A percentile compares a stretch with the other conserved stretches of the same genome.
These are phyloP conservation scores for Taiozyma onychis DNA, from an alignment of 1,139 yeast genomes.

Conservation along the genomic window DNA sequence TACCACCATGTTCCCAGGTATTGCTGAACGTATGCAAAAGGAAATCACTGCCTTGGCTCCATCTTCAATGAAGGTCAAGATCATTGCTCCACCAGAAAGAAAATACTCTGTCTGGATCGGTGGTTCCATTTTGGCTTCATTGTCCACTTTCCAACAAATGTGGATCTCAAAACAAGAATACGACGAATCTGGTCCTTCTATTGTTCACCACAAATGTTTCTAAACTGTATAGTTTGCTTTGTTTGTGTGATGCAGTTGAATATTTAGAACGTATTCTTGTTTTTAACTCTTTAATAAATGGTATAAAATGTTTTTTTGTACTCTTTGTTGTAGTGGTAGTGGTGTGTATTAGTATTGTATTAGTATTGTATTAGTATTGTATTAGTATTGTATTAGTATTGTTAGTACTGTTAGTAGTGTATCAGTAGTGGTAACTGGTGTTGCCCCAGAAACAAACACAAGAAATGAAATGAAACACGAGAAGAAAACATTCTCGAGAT, in stretches of 20 bases:
- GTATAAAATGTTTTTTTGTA: background rate
- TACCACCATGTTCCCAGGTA: conserved; percentile 99
- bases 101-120: conserved; percentile 99
- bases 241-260: conserved; percentile 8
- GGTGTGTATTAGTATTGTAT: too few relatives aligned
- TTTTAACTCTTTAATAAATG: background rate
- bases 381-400: too few relatives aligned
- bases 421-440: too few relatives aligned
- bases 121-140: conserved; percentile 98
- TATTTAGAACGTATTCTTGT: background rate
- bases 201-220: conserved; percentile 99
- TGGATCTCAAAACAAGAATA: conserved; percentile 99
- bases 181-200: conserved; percentile 99
- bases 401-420: too few relatives aligned
- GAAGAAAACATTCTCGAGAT: too few relatives aligned
- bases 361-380: too few relatives aligned
- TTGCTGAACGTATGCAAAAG: conserved; percentile 99
- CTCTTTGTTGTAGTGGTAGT: background rate
- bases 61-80: conserved; percentile 99
- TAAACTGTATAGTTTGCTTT: conserved; percentile 35
- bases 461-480: too few relatives aligned
- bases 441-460: too few relatives aligned
- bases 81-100: conserved; percentile 99
- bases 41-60: conserved; percentile 99
- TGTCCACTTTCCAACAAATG: conserved; percentile 99